Conservation (phyloP, 768 basidiomycete species). For the Auricularia sp. region DNA sequence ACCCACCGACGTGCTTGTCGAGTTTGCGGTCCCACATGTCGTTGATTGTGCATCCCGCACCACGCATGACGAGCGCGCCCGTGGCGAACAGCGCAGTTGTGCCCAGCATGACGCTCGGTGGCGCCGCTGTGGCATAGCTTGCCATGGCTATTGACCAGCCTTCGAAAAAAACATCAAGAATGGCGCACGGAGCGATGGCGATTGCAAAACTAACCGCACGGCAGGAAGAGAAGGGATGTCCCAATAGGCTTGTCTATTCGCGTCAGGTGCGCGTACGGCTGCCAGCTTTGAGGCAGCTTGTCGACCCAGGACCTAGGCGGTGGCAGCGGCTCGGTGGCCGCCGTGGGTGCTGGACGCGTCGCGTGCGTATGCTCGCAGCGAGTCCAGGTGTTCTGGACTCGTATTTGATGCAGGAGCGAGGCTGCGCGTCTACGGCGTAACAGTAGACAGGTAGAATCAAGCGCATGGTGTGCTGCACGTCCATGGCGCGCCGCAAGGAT, state of each 20-base stretch:
- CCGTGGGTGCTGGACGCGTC: no score
- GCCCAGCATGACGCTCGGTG: conserved; percentile 56
- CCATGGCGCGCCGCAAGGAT: no score
- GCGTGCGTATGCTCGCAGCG: no score
- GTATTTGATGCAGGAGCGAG: no score
- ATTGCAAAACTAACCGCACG: conserved; percentile 60
- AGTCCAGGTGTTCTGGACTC: no score
- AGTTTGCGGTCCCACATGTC: conserved; percentile 96
- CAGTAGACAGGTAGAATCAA: no score
- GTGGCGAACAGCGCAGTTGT: conserved; percentile 79
- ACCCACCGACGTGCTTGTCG: conserved; percentile 81
- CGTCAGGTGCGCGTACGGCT: conserved; percentile 78
- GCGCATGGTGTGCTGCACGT: no score
- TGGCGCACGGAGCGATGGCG: neutral
- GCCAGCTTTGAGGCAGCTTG: conserved; percentile 43
- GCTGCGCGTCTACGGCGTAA: no score
- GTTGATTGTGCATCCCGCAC: conserved; percentile 97
- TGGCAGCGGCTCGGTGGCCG: no score
- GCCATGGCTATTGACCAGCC: conserved; percentile 99
- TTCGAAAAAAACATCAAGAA: conserved; percentile 25
- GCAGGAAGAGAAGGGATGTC: conserved; percentile 82
- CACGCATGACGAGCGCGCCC: conserved; percentile 92
- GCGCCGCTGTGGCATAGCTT: conserved; percentile 64
- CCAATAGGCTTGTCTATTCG: conserved; percentile 96
- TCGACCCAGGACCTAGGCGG: conserved; percentile 50